Evolutionary conservation across 192 early-diverging fungal genomes (phyloP).

Genomic region (Nowakowskiella sp.): DNA sequence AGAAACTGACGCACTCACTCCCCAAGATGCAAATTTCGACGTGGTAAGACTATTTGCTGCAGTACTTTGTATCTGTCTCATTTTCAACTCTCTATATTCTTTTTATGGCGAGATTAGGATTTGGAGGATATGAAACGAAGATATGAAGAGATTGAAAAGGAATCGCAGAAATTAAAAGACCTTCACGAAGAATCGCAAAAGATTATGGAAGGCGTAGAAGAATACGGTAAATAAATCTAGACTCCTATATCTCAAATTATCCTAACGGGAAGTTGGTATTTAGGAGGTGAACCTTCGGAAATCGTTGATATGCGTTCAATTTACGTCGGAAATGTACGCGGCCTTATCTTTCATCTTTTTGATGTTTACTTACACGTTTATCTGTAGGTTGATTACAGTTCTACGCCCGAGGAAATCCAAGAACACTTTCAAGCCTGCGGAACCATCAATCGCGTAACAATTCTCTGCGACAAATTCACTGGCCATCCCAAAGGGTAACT

Average conservation of each 20-base stretch:
- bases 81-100: neutral
- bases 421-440: constrained; percentile 92
- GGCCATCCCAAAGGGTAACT: constrained; percentile 74
- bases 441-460: constrained; percentile 93
- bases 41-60: constrained; percentile 7
- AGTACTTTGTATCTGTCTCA: neutral
- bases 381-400: constrained; percentile 73
- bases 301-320: constrained; percentile 80
- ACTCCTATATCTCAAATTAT: neutral
- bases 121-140: constrained; percentile 71
- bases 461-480: constrained; percentile 88
- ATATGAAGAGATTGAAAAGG: constrained; percentile 73
- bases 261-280: constrained; percentile 2
- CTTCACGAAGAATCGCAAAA: constrained; percentile 73
- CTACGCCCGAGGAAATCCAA: constrained; percentile 92
- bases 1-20: constrained; percentile 1
- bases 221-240: constrained; percentile 8
- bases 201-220: constrained; percentile 40
- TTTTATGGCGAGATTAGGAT: constrained; percentile 40
- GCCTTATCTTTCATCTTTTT: neutral
- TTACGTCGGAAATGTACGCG: constrained; percentile 82
- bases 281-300: constrained; percentile 44
- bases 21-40: constrained; percentile 1
- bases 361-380: constrained; percentile 1
- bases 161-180: constrained; percentile 68